Conservation (phyloP, 2,329 filamentous ascomycete species). For the Beauveria rudraprayagi region DNA sequence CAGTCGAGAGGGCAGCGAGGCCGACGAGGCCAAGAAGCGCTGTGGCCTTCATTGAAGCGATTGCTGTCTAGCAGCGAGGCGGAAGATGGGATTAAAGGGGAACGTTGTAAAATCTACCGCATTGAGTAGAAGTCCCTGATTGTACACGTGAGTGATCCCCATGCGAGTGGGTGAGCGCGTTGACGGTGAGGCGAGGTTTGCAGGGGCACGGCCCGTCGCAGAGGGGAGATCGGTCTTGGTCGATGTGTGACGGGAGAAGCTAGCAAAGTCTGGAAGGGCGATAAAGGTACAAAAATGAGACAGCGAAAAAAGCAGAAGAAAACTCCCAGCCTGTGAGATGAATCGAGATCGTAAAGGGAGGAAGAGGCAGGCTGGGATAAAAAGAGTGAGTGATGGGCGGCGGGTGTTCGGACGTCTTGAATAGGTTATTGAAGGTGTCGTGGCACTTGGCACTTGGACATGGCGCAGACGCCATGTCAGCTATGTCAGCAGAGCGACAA, state of each 20-base stretch:
- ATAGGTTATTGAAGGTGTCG: background rate
- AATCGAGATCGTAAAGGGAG: background rate
- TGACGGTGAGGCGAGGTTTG: background rate
- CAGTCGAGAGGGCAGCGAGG: constrained; percentile 40
- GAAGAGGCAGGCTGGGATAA: background rate
- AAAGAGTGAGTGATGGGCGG: background rate
- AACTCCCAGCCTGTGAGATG: background rate
- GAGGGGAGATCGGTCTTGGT: background rate
- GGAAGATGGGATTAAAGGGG: background rate
- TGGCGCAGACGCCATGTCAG: background rate
- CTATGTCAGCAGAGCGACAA: background rate
- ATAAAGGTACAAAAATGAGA: background rate
- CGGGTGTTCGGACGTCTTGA: background rate
- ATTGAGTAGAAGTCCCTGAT: background rate
- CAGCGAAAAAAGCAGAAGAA: background rate
- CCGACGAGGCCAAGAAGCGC: constrained; percentile 20
- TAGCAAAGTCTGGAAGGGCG: background rate
- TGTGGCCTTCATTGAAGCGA: constrained; percentile 6
- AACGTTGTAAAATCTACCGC: background rate
- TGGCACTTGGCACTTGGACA: background rate
- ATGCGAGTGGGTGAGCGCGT: background rate
- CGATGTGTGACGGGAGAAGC: background rate
- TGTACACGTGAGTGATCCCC: background rate
- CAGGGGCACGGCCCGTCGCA: background rate
- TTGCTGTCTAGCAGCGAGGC: background rate